These are phyloP conservation scores for Sideroxylon spinosum DNA, from an alignment of 179 eudicot genomes.

Conservation along the genomic window DNA sequence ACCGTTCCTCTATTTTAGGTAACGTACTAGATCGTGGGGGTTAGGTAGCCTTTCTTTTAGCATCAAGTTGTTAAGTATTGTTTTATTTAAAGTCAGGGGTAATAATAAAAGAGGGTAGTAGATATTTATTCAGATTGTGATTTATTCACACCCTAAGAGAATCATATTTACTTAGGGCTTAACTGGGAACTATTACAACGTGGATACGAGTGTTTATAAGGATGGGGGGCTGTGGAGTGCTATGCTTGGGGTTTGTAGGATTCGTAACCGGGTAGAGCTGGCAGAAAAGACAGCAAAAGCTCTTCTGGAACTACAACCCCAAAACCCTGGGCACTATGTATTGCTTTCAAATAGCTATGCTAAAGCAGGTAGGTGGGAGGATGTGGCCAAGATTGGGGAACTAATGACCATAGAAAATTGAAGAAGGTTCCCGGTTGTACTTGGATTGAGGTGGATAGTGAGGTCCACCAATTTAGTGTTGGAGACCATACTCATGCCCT, in stretches of 20 bases:
- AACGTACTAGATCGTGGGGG: no score
- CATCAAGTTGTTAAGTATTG: no score
- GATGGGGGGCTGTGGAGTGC: slow-evolving; percentile 65
- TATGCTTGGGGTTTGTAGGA: slow-evolving; percentile 66
- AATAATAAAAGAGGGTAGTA: no score
- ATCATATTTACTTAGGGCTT: no score
- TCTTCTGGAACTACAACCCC: slow-evolving; percentile 51
- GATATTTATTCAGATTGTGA: no score
- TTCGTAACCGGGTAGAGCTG: slow-evolving; percentile 43
- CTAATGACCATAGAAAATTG: slow-evolving; percentile 51
- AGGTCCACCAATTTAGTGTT: slow-evolving; percentile 53
- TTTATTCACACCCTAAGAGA: no score
- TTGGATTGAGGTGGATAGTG: slow-evolving; percentile 65
- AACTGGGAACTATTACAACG: no score
- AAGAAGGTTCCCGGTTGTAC: slow-evolving; percentile 75
- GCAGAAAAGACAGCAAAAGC: slow-evolving; percentile 56
- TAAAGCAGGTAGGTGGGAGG: slow-evolving; percentile 58
- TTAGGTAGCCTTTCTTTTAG: no score
- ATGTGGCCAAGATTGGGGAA: slow-evolving; percentile 49
- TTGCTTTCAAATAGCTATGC: slow-evolving; percentile 68
- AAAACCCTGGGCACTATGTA: slow-evolving; percentile 67
- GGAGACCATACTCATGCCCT: slow-evolving; percentile 56
- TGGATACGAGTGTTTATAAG: slow-evolving; percentile 47
- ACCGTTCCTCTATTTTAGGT: no score
- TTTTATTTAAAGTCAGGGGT: no score